Evolutionary conservation across 2,329 filamentous ascomycete species (phyloP).

Genomic region (Sporothrix luriei): DNA sequence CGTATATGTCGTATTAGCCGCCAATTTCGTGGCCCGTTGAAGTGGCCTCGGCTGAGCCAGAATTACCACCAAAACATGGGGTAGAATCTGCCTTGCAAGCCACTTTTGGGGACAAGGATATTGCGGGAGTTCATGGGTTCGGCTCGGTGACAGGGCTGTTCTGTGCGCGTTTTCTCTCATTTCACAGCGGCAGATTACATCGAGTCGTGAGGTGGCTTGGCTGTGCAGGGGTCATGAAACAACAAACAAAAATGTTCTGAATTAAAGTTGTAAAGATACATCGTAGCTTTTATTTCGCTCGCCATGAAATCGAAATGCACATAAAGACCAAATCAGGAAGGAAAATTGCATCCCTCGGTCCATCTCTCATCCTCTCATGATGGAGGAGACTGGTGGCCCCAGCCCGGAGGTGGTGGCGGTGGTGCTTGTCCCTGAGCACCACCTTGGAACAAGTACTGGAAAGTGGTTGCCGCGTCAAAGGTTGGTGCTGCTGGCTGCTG

Average conservation of each 20-base stretch:
- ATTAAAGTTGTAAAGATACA: background rate
- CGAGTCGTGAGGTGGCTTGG: slow-evolving; percentile 1
- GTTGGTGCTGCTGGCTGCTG: slow-evolving; percentile 13
- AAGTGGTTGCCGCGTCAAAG: slow-evolving; percentile 26
- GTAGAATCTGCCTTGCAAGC: slow-evolving; percentile 13
- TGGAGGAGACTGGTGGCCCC: slow-evolving; percentile 31
- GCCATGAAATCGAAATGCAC: background rate
- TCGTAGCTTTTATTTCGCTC: slow-evolving; percentile 8
- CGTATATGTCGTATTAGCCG: background rate
- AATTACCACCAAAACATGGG: background rate
- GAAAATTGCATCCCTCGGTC: no score
- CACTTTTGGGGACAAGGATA: background rate
- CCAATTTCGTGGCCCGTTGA: background rate
- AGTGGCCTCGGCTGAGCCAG: background rate
- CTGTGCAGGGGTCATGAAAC: slow-evolving; percentile 5
- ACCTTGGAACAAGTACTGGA: slow-evolving; percentile 30
- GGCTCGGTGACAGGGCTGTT: slow-evolving; percentile 6
- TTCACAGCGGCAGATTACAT: background rate
- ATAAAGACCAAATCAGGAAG: background rate
- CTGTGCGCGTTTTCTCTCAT: background rate
- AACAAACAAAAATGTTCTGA: no score
- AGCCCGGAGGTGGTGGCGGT: slow-evolving; percentile 21
- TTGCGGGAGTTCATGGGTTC: slow-evolving; percentile 9
- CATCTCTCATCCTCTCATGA: slow-evolving; percentile 4
- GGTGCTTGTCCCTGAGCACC: slow-evolving; percentile 28